Base-by-base conservation (phyloP, 176 grass and related monocot species). In the Eragrostis curvula region DNA sequence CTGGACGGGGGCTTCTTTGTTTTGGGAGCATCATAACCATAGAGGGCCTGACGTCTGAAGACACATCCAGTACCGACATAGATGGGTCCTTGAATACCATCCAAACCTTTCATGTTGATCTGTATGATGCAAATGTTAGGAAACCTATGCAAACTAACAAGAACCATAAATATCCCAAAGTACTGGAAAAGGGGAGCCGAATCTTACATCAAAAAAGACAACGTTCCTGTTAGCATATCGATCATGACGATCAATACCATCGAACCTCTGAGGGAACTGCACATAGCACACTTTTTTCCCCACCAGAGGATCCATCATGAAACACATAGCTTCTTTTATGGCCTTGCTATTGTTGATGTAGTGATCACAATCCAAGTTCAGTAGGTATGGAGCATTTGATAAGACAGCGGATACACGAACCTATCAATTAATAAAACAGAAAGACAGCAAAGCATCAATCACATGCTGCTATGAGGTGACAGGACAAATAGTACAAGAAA, bases 31-130 rank as follows among this genome's bases (percentile, higher is more conserved):
- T 97, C 94, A 71, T 73, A 90, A 84, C 94, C 94, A 84, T 94
- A 94, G 16, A 97, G 49, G 24, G 94, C 84, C 70, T 94, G 94
- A 68, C 94, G 86, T 84, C 87, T 88, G 58, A 97, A 97, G 39
- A 91, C 89, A 78, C 94, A 97, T 74, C 94, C 94, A 76, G 94
- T 97, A 77, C 94, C 94, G 20, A 97, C 94, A 86, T 97, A 97
- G 66, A 97, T 97, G 68, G 94, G 94, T 29, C 94, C 94, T 97
- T 97, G 94, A 91, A 97, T 97, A 14, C 94, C 94, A 73, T 97
- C 94, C 84, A 97, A 74, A 88, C 94, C 94, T 88, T 97, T 97
- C 94, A 97, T 97, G 82, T 97, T 97, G 66, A 97, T 97, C 94
- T 97, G 88, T 68, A 86, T 59, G 21, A 85, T 49, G 41, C 29